phyloP scores from a whole-genome alignment of 2,329 filamentous ascomycete species.

The Fusarium pseudocircinatum region DNA sequence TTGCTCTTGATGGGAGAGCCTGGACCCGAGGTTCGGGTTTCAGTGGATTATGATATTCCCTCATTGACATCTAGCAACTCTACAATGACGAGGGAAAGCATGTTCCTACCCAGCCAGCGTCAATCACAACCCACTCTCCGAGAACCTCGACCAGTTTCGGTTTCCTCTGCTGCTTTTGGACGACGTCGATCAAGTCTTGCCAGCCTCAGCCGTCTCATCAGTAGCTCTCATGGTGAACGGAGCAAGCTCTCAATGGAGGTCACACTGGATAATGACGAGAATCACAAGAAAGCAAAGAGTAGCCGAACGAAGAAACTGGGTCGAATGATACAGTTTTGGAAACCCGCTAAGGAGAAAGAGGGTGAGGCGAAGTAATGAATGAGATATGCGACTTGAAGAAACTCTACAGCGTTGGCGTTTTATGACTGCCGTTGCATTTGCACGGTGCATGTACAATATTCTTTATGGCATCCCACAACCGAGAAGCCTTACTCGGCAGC shows the following conservation, averaged over 20 bases:
- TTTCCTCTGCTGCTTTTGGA: slow-evolving; percentile 70
- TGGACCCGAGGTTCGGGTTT: slow-evolving; percentile 76
- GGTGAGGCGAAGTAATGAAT: slow-evolving; percentile 39
- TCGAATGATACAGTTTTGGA: slow-evolving; percentile 84
- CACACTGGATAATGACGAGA: slow-evolving; percentile 62
- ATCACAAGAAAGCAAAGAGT: slow-evolving; percentile 62
- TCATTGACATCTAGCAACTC: slow-evolving; percentile 80
- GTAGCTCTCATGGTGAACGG: slow-evolving; percentile 76
- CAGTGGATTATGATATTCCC: slow-evolving; percentile 74
- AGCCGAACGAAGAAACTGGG: slow-evolving; percentile 77
- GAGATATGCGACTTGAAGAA: slow-evolving; percentile 5
- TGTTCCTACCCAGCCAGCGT: slow-evolving; percentile 56
- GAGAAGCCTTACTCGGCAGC: slow-evolving; percentile 2
- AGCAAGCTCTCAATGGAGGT: slow-evolving; percentile 80
- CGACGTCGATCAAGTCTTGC: slow-evolving; percentile 79
- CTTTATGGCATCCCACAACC: slow-evolving; percentile 39
- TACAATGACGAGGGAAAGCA: slow-evolving; percentile 77
- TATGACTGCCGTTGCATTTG: slow-evolving; percentile 45
- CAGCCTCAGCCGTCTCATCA: slow-evolving; percentile 80
- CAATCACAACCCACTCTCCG: slow-evolving; percentile 59
- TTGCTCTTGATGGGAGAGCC: slow-evolving; percentile 75
- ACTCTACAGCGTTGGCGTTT: slow-evolving; percentile 23
- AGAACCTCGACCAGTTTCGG: slow-evolving; percentile 69
- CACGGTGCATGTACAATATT: slow-evolving; percentile 52
- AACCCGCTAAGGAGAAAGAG: slow-evolving; percentile 64